Evolutionary conservation across 2,329 filamentous ascomycete genomes (phyloP).

Genomic region (Cladosporium sphaerospermum): DNA sequence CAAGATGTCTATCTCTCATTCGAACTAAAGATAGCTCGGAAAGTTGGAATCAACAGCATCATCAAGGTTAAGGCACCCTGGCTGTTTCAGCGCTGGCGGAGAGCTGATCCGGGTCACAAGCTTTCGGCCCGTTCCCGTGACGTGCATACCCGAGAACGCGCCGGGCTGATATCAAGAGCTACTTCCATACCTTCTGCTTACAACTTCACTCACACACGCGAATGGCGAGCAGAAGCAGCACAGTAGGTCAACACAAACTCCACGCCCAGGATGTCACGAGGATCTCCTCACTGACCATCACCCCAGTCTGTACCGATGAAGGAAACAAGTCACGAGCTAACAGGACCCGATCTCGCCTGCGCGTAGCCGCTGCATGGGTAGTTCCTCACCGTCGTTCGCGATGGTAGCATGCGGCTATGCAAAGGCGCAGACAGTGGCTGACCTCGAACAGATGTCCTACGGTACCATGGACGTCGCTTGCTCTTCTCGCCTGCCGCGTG

Average conservation of each 20-base stretch:
- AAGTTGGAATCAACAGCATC: too few relatives aligned
- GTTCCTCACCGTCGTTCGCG: neutral
- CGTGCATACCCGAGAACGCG: too few relatives aligned
- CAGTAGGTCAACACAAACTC: neutral
- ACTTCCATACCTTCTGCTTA: too few relatives aligned
- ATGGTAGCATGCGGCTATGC: neutral
- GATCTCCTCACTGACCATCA: neutral
- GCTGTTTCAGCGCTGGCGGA: too few relatives aligned
- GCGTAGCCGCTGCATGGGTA: conserved; percentile 3
- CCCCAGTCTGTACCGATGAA: neutral
- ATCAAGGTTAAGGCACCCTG: too few relatives aligned
- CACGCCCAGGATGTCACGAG: too few relatives aligned
- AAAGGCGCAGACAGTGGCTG: conserved; percentile 5
- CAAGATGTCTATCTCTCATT: too few relatives aligned
- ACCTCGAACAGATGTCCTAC: conserved; percentile 11
- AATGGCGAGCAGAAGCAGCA: conserved; percentile 6
- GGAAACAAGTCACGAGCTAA: conserved; percentile 10
- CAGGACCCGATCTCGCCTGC: conserved; percentile 8
- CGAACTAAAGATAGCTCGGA: too few relatives aligned
- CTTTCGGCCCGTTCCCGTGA: too few relatives aligned
- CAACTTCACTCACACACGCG: too few relatives aligned
- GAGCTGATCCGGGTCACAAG: too few relatives aligned
- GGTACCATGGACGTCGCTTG: neutral
- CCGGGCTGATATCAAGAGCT: too few relatives aligned
- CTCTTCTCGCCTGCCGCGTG: neutral